Conservation (phyloP, 805 yeast genomes). For the Geotrichum ghanense region DNA sequence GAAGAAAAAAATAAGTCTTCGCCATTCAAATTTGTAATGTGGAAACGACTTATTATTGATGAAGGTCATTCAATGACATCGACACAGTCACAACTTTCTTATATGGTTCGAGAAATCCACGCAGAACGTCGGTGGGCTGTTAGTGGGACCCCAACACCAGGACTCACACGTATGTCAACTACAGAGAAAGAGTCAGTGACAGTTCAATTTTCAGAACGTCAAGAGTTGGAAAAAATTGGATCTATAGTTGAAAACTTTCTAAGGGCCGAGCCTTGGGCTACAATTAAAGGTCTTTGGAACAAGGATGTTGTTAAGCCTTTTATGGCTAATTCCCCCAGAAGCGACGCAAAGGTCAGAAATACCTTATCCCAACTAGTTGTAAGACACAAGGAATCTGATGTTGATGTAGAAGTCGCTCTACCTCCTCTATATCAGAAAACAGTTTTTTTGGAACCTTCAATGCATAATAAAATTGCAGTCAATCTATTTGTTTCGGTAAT, state of each 20-base stretch:
- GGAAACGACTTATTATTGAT: constrained; percentile 66
- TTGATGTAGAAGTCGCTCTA: constrained; percentile 42
- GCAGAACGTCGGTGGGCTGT: constrained; percentile 65
- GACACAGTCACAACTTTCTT: constrained; percentile 37
- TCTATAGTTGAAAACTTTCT: neutral
- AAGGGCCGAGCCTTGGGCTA: neutral
- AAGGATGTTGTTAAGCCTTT: neutral
- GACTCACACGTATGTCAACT: constrained; percentile 35
- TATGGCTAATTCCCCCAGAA: neutral
- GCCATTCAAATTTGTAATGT: constrained; percentile 29
- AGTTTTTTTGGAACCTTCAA: constrained; percentile 49
- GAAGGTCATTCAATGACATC: constrained; percentile 62
- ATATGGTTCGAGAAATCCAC: constrained; percentile 35
- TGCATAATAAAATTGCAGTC: constrained; percentile 47
- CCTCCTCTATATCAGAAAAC: constrained; percentile 52
- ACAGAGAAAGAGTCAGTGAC: neutral
- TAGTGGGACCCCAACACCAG: constrained; percentile 68
- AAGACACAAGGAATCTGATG: constrained; percentile 24
- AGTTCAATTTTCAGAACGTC: constrained; percentile 1
- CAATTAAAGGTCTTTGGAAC: neutral
- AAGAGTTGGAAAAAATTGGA: neutral
- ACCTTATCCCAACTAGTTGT: neutral
- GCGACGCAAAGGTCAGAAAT: neutral
- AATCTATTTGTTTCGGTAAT: constrained; percentile 56
- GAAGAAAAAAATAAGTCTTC: constrained; percentile 24